phyloP scores from a whole-genome alignment of 352 stramenopile species.

The Pythium oligandrum region DNA sequence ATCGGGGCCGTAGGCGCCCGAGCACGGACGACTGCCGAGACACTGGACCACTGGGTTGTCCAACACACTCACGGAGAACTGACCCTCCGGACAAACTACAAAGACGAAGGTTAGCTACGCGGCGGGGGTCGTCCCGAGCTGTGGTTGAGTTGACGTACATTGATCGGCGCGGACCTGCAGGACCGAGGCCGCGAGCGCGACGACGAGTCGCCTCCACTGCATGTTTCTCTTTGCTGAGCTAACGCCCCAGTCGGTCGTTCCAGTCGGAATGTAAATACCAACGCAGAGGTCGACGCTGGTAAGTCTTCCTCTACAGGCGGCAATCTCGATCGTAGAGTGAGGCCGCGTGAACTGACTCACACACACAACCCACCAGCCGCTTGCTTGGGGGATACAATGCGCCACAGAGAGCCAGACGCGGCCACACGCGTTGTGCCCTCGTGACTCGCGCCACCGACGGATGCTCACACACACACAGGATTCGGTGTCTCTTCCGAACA shows the following conservation, averaged over 20 bases:
- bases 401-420: no score
- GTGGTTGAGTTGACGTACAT: background rate
- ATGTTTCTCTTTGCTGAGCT: conserved; percentile 6
- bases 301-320: conserved; percentile 19
- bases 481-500: no score
- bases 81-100: conserved; percentile 36
- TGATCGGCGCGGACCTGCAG: conserved; percentile 3
- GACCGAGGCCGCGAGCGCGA: conserved; percentile 8
- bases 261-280: conserved; percentile 15
- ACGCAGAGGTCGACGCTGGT: conserved; percentile 9
- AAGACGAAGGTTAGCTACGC: no score
- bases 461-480: no score
- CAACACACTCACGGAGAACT: conserved; percentile 64
- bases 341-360: no score
- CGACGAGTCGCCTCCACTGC: conserved; percentile 11
- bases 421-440: no score
- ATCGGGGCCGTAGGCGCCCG: conserved; percentile 46
- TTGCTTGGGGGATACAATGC: no score
- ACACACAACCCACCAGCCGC: conserved; percentile 10
- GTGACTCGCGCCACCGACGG: no score
- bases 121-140: no score
- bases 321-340: conserved; percentile 16
- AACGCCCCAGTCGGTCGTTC: background rate
- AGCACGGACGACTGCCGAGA: conserved; percentile 46
- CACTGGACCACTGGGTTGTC: conserved; percentile 51